Percentiles rank a stretch among this genome's conserved stretches.
phyloP scores from a whole-genome alignment of 805 yeast genomes.

The Kodamaea sagamina region DNA sequence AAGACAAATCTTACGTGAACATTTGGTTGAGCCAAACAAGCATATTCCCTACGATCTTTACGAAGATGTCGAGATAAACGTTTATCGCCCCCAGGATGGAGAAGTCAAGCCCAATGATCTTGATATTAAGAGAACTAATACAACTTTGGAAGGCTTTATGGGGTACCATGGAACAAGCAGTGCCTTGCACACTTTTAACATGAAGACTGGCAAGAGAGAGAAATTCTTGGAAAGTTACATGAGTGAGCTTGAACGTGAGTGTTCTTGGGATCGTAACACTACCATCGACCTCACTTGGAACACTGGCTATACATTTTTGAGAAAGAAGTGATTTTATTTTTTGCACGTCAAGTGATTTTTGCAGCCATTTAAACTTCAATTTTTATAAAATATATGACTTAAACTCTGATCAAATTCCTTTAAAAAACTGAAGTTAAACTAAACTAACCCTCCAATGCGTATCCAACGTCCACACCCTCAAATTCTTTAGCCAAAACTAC shows the following conservation, averaged over 20 bases:
- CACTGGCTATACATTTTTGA: constrained; percentile 53
- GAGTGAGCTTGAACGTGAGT: constrained; percentile 36
- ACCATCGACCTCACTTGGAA: constrained; percentile 50
- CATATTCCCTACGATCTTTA: constrained; percentile 44
- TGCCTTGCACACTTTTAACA: constrained; percentile 59
- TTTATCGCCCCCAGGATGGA: constrained; percentile 24
- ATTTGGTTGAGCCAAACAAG: constrained; percentile 45
- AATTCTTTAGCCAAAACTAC: constrained; percentile 31
- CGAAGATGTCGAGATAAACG: constrained; percentile 35
- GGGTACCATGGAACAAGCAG: constrained; percentile 71
- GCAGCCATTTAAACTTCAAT: neutral
- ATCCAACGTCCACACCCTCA: constrained; percentile 37
- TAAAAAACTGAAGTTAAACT: too few relatives aligned
- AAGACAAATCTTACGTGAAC: constrained; percentile 49
- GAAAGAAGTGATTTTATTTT: constrained; percentile 23
- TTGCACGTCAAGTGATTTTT: neutral
- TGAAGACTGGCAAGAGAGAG: constrained; percentile 35
- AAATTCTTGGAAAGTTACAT: constrained; percentile 36
- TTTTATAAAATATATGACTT: too few relatives aligned
- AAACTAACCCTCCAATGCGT: constrained; percentile 37
- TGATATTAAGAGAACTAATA: constrained; percentile 29
- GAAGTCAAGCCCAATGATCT: constrained; percentile 25
- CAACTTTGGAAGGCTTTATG: constrained; percentile 48
- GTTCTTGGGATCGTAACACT: constrained; percentile 48
- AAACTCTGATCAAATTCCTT: too few relatives aligned